A percentile compares a stretch with the other conserved stretches of the same genome.
Conservation (phyloP, 83 land plant species). For the Picea abies region DNA sequence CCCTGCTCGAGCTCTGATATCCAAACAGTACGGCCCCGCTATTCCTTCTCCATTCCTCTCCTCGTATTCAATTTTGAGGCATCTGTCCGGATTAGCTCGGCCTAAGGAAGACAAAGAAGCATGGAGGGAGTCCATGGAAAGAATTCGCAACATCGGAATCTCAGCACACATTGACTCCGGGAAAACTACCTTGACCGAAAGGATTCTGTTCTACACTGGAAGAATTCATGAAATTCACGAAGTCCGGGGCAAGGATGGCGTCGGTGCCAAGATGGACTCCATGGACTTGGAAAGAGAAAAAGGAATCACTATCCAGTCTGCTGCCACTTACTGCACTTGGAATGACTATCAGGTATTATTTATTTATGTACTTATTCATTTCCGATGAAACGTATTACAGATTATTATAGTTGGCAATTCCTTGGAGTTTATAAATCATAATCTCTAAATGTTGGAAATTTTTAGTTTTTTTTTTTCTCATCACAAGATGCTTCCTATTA, state of each 20-base stretch:
- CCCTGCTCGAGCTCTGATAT: neutral
- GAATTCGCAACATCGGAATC: constrained; percentile 94
- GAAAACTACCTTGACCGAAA: constrained; percentile 96
- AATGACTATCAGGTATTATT: constrained; percentile 80
- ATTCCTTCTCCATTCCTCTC: neutral
- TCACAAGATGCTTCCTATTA: too few relatives aligned
- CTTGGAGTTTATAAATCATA: too few relatives aligned
- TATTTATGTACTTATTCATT: neutral
- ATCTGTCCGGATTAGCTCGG: constrained; percentile 23
- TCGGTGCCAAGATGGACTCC: constrained; percentile 99
- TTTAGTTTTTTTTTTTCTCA: too few relatives aligned
- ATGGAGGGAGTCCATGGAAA: constrained; percentile 72
- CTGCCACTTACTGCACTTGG: constrained; percentile 98
- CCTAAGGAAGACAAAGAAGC: constrained; percentile 57
- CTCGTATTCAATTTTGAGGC: neutral
- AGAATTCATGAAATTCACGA: constrained; percentile 96
- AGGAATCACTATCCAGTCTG: constrained; percentile 99
- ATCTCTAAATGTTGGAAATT: too few relatives aligned
- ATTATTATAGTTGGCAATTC: too few relatives aligned
- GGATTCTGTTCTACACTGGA: constrained; percentile 92
- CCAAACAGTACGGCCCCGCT: neutral
- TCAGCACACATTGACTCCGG: constrained; percentile 99
- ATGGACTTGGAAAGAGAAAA: constrained; percentile 99
- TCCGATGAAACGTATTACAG: neutral
- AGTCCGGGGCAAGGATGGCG: constrained; percentile 98